Evolutionary conservation across 169 alveolate genomes (phyloP), one percentile per base, ranked within the genome.

Genomic region (Miamiensis avidus): DNA sequence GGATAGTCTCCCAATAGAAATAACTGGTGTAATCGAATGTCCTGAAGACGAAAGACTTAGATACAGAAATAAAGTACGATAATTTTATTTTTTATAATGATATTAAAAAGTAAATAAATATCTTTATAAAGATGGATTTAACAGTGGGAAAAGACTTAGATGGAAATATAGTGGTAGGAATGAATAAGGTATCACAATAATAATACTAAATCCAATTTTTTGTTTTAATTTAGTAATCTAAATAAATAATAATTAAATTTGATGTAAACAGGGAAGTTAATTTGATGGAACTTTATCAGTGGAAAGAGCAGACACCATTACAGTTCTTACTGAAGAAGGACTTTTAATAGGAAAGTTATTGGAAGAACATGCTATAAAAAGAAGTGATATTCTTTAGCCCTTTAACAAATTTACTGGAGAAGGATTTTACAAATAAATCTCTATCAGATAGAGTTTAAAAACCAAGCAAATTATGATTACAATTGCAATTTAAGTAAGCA

Each of bases 351-450:
- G 26, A 49, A 20, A 49, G 20, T 11, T 49, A 11, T 49, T 49
- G 69, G 69, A 49, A 49, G 69, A 49, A 49, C 20, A 49, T 20
- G 20, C 20, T 11, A 49, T 49, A 49, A 49, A 49, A 49, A 11
- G 20, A 20, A 20, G 69, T 49, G 69, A 49, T 49, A 49, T 4
- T 11, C 20, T 49, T 49, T 11, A 49, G 20, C 26, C 20, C 20
- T 93, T 87, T 85, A 89, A 93, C 76, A 83, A 91, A 74, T 49
- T 64, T 33, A 69, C 33, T 28, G 84, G 86, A 74, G 31, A 74
- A 82, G 96, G 96, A 28, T 85, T 82, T 31, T 93, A 93, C 92
- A 88, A 93, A 82, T 49, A 86, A 25, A 30, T 93, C 16, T 65
- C 85, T 0, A 83, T 76, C 31, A 90, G 93, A 78, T 92, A 90